phyloP scores from a whole-genome alignment of 2,329 filamentous ascomycete species.

The Fusarium fujikuroi region DNA sequence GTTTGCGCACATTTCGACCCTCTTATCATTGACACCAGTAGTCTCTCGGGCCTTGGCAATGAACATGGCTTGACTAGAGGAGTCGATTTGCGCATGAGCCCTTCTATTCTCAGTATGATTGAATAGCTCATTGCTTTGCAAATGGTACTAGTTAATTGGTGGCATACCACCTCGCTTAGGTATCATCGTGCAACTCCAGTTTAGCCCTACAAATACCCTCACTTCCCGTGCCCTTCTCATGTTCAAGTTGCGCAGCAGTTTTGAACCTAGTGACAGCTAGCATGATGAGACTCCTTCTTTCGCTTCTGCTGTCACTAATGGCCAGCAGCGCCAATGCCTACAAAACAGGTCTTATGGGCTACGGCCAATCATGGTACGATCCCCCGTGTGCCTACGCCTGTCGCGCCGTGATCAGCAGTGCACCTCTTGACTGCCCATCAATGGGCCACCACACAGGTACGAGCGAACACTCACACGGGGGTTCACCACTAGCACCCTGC shows the following conservation, averaged over 20 bases:
- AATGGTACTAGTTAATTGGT: not conserved
- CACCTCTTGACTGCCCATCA: not conserved
- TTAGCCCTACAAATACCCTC: not conserved
- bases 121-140: rapidly evolving
- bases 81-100: not conserved
- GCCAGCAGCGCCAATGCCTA: not conserved
- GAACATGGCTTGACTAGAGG: not conserved
- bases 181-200: not conserved
- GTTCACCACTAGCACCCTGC: not conserved
- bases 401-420: not conserved
- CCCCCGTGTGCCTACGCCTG: not conserved
- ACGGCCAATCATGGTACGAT: not conserved
- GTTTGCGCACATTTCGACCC: not conserved
- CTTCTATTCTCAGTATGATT: rapidly evolving
- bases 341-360: not conserved
- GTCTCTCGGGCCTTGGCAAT: not conserved
- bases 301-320: too few species aligned
- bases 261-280: rapidly evolving
- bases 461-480: not conserved
- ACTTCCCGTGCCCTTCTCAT: too few species aligned
- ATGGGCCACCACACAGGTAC: not conserved
- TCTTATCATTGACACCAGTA: rapidly evolving
- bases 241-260: rapidly evolving
- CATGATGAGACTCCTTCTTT: not conserved
- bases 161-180: not conserved